Evolutionary conservation across 108 stramenopile genomes (phyloP), one percentile per base, ranked within the genome.

Genomic region (Epipyxis sp.): DNA sequence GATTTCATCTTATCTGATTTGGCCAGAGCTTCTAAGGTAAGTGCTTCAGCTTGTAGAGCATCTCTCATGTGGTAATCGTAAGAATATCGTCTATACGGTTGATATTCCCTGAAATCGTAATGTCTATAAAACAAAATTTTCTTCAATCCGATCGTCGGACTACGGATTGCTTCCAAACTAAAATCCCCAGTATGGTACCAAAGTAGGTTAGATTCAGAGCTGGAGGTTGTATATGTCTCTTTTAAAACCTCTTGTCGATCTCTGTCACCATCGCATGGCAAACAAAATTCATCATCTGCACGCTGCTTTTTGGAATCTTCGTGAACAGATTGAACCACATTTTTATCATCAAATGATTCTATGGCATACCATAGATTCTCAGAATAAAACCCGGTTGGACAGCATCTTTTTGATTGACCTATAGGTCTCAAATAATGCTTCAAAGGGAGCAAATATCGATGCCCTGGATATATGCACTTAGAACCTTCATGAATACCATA

Each of bases 171-270:
- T 65, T 65, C 30, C 30, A 65, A 65, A 32, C 34, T 16, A 65
- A 65, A 65, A 65, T 65, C 61, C 61, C 34, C 34, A 65, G 61
- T 32, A 65, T 65, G 61, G 34, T 32, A 65, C 61, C 61, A 65
- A 16, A 65, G 30, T 32, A 65, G 34, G 61, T 16, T 32, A 32
- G 20, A 16, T 32, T 65, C 61, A 32, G 61, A 32, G 20, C 34
- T 16, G 20, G 34, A 65, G 61, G 34, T 32, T 32, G 34, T 65
- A 65, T 32, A 65, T 65, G 20, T 32, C 20, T 32, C 34, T 32
- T 65, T 65, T 65, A 32, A 16, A 65, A 32, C 34, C 61, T 65
- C 20, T 65, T 65, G 61, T 32, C 34, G 30, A 16, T 65, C 61
- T 65, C 34, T 65, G 61, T 32, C 30, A 65, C 34, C 61, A 65